A percentile compares a stretch with the other conserved stretches of the same genome.
These are phyloP conservation scores for Psidium guajava DNA, from an alignment of 345 rosid genomes.

Conservation along the genomic window DNA sequence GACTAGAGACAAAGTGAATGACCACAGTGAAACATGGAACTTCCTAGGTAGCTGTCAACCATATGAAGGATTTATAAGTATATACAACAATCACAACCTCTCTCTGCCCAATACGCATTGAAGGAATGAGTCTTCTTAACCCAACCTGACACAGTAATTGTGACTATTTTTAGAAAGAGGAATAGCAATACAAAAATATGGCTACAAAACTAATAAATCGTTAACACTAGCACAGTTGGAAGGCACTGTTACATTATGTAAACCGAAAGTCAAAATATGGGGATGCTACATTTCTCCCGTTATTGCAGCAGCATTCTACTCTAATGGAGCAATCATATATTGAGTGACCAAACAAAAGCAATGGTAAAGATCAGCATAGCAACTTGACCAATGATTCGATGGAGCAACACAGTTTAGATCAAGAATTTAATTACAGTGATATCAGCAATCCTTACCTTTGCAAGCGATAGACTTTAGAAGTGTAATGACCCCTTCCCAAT, in stretches of 20 bases:
- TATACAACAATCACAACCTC: neutral
- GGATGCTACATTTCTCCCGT: neutral
- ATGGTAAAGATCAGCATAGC: neutral
- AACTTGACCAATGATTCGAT: neutral
- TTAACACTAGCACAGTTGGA: neutral
- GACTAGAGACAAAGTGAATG: neutral
- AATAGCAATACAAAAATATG: neutral
- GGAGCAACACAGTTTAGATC: neutral
- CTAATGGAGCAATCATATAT: neutral
- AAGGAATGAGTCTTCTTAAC: neutral
- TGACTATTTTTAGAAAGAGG: neutral
- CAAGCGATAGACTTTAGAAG: conserved; percentile 47
- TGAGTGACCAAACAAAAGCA: neutral
- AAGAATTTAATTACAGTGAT: neutral
- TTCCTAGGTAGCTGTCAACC: neutral
- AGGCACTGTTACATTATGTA: neutral
- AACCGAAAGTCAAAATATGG: neutral
- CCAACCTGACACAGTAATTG: neutral
- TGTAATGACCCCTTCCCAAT: conserved; percentile 44
- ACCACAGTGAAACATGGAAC: neutral
- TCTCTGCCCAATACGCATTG: neutral
- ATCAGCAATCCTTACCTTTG: conserved; percentile 32
- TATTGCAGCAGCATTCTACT: neutral
- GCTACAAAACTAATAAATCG: neutral
- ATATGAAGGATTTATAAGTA: neutral